A percentile compares a stretch with the other conserved stretches of the same genome.
phyloP scores from a whole-genome alignment of 768 basidiomycete species.

The Lentinus tigrinus region DNA sequence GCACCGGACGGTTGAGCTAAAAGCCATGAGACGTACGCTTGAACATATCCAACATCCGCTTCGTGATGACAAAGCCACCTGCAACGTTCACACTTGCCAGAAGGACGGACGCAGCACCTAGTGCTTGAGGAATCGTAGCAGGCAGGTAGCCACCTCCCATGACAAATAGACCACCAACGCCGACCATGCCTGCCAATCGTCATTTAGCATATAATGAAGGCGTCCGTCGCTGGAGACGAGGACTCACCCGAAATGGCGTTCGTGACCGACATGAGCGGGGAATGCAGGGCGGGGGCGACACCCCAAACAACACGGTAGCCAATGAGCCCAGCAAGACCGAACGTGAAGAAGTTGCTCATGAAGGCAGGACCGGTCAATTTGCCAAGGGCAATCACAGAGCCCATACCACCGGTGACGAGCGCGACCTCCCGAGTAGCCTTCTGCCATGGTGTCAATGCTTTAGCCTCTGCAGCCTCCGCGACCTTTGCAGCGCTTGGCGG shows the following conservation, averaged over 20 bases:
- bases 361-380: constrained; percentile 79
- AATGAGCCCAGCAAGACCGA: constrained; percentile 82
- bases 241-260: constrained; percentile 76
- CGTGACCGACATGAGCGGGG: constrained; percentile 88
- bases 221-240: neutral
- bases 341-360: constrained; percentile 88
- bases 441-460: constrained; percentile 83
- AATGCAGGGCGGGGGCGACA: constrained; percentile 84
- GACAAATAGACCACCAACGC: constrained; percentile 82
- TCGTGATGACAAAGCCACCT: constrained; percentile 87
- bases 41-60: constrained; percentile 93
- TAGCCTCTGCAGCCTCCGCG: constrained; percentile 42
- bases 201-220: neutral
- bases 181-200: constrained; percentile 57
- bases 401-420: constrained; percentile 74
- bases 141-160: constrained; percentile 90
- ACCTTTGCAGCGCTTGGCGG: constrained; percentile 49
- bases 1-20: neutral
- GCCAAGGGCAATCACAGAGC: constrained; percentile 66
- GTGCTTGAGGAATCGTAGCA: constrained; percentile 73
- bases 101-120: constrained; percentile 83
- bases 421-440: constrained; percentile 76
- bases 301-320: constrained; percentile 91
- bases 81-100: constrained; percentile 86
- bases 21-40: constrained; percentile 52